Evolutionary conservation across 176 grass and related monocot genomes (phyloP).

Genomic region (Carex myosuroides): DNA sequence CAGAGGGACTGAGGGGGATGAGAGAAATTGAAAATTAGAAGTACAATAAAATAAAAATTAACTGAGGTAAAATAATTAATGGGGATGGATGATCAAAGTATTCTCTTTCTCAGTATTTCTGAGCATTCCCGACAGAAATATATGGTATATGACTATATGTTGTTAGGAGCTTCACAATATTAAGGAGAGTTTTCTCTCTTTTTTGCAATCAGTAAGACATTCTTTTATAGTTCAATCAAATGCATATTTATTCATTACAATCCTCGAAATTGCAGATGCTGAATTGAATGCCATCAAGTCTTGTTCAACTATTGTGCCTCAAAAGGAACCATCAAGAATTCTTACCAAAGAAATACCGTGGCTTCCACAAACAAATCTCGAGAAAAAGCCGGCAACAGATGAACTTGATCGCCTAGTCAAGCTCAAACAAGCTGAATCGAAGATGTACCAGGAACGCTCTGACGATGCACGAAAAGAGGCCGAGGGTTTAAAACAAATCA

Average conservation of each 20-base stretch:
- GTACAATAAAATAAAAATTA: not conserved
- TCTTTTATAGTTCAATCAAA: not conserved
- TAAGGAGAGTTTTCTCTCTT: not conserved
- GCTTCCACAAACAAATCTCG: not conserved
- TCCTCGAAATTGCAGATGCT: conserved; percentile 34
- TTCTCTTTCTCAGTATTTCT: not conserved
- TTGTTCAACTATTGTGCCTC: not conserved
- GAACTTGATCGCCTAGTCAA: conserved; percentile 72
- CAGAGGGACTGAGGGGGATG: not conserved
- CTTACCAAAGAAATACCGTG: conserved; percentile 1
- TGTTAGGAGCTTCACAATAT: not conserved
- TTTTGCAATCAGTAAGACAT: not conserved
- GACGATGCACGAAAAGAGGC: conserved; percentile 70
- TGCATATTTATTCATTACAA: conserved; percentile 6
- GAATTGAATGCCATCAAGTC: conserved; percentile 25
- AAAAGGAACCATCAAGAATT: conserved; percentile 13
- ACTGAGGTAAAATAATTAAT: not conserved
- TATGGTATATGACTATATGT: not conserved
- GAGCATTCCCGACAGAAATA: not conserved
- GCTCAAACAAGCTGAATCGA: conserved; percentile 84
- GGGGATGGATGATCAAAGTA: not conserved
- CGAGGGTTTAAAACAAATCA: conserved; percentile 42
- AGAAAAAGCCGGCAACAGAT: conserved; percentile 57
- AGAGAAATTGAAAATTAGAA: not conserved
- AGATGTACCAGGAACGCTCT: conserved; percentile 86